Evolutionary conservation across 1,284 basidiomycete genomes (phyloP).

Genomic region (Melampsora larici-populina): DNA sequence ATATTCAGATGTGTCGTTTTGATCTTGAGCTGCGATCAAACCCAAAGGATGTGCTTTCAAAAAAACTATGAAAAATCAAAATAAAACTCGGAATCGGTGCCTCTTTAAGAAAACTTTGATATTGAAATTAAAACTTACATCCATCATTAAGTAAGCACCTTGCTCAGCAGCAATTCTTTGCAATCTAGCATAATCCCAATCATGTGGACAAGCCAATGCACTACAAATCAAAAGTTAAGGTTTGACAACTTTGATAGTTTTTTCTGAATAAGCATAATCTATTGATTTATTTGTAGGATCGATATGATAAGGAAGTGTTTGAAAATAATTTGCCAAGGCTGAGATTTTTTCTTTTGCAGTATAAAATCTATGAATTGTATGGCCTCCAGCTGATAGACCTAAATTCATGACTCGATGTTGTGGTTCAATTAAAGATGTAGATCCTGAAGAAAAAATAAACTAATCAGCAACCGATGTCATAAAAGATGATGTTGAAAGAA

Average conservation of each 20-base stretch:
- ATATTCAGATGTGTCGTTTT: constrained; percentile 89
- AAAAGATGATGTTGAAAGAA: too few species aligned
- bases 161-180: constrained; percentile 80
- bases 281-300: constrained; percentile 79
- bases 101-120: constrained; percentile 52
- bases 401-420: constrained; percentile 99
- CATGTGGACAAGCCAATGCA: constrained; percentile 96
- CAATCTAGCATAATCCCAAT: constrained; percentile 89
- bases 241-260: constrained; percentile 94
- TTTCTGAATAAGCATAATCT: constrained; percentile 78
- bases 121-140: background rate
- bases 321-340: constrained; percentile 99
- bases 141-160: constrained; percentile 68
- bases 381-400: constrained; percentile 95
- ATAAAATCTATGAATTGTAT: constrained; percentile 97
- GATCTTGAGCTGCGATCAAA: constrained; percentile 86
- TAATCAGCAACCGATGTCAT: too few species aligned
- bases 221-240: constrained; percentile 94
- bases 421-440: constrained; percentile 93
- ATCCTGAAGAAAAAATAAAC: constrained; percentile 84
- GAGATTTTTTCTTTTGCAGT: constrained; percentile 99
- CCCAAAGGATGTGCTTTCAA: constrained; percentile 98
- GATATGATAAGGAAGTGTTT: constrained; percentile 93
- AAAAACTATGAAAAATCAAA: background rate
- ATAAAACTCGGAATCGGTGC: background rate